Conservation (phyloP, 1,284 basidiomycete species). For the Fomitiporia mediterranea region DNA sequence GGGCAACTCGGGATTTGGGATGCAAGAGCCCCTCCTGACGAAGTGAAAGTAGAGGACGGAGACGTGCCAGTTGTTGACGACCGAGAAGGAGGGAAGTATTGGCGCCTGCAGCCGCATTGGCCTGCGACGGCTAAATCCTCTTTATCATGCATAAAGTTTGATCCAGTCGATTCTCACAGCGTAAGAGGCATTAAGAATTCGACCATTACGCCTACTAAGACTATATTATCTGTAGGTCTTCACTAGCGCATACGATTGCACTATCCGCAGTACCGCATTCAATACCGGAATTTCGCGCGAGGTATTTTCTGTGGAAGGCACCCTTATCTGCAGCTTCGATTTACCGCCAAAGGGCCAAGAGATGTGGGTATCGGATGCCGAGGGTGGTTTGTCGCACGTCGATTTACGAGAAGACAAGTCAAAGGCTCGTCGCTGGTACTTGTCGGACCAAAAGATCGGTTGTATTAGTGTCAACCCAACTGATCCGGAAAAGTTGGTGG, state of each 20-base stretch:
- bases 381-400: constrained; percentile 64
- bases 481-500: constrained; percentile 59
- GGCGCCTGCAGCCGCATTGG: constrained; percentile 79
- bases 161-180: constrained; percentile 65
- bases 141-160: constrained; percentile 68
- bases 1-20: constrained; percentile 81
- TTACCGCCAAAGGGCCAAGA: constrained; percentile 60
- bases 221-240: constrained; percentile 48
- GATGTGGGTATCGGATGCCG: constrained; percentile 73
- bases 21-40: constrained; percentile 60
- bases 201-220: not conserved
- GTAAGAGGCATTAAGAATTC: constrained; percentile 36
- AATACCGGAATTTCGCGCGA: constrained; percentile 63
- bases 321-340: constrained; percentile 63
- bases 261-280: constrained; percentile 65
- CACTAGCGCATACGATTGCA: constrained; percentile 75
- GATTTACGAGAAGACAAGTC: constrained; percentile 62
- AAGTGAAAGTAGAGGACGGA: constrained; percentile 57
- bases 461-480: constrained; percentile 71
- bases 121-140: constrained; percentile 73
- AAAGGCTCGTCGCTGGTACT: constrained; percentile 52
- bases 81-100: constrained; percentile 64
- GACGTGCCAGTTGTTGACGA: constrained; percentile 38
- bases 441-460: constrained; percentile 71
- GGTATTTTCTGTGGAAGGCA: constrained; percentile 54